These are phyloP conservation scores for Botrytis sinoallii DNA, from an alignment of 2,329 filamentous ascomycete genomes.

Conservation along the genomic window DNA sequence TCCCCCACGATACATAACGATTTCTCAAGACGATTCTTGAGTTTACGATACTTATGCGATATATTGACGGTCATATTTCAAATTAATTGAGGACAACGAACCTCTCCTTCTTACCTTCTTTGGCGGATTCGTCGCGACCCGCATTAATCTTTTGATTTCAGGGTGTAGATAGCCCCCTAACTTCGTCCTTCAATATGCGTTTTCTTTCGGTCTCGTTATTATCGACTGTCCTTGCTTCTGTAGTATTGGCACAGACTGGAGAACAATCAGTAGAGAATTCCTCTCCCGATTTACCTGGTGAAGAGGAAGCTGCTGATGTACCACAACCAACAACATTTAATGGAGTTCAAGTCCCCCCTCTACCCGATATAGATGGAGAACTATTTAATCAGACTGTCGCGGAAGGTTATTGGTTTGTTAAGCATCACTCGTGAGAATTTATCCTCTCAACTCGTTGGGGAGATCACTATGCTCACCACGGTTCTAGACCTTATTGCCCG, in stretches of 20 bases:
- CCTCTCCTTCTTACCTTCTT: constrained; percentile 11
- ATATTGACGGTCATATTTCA: neutral
- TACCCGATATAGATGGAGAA: constrained; percentile 47
- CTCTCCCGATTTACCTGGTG: constrained; percentile 22
- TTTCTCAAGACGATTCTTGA: constrained; percentile 2
- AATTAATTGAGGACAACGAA: neutral
- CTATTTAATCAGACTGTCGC: constrained; percentile 40
- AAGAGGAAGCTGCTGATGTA: constrained; percentile 33
- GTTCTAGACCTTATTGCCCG: constrained; percentile 34
- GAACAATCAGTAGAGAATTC: constrained; percentile 22
- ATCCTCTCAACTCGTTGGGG: neutral
- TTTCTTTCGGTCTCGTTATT: constrained; percentile 33
- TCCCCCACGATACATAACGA: neutral
- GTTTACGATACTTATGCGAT: neutral
- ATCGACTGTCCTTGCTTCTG: constrained; percentile 31
- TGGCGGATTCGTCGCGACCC: constrained; percentile 30
- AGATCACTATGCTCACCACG: neutral
- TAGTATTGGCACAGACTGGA: constrained; percentile 22
- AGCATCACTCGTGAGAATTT: constrained; percentile 36
- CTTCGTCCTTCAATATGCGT: constrained; percentile 33
- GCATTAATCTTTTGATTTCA: constrained; percentile 22
- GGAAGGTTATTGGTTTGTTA: constrained; percentile 39
- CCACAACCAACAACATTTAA: constrained; percentile 47
- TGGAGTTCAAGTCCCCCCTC: constrained; percentile 48
- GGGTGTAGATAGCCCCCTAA: constrained; percentile 26